Evolutionary conservation across 371 early-diverging fungal species (phyloP).

Genomic region (Circinella umbellata): DNA sequence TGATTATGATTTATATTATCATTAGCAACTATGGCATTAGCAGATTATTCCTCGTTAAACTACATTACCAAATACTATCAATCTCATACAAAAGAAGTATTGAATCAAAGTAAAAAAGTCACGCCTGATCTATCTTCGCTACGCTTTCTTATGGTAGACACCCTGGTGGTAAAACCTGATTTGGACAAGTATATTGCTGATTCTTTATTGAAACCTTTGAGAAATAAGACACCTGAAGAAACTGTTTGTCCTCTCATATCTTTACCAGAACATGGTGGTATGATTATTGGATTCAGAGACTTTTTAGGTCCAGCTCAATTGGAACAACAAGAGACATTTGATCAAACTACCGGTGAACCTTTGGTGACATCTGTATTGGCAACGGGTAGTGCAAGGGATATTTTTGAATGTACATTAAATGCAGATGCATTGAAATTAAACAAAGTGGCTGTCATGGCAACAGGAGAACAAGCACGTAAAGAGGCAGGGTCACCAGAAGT

Average conservation of each 20-base stretch:
- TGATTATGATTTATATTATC: too few relatives aligned
- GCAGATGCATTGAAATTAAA: slow-evolving; percentile 57
- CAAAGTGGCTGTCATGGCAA: slow-evolving; percentile 58
- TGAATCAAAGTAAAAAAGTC: slow-evolving; percentile 62
- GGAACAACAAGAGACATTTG: slow-evolving; percentile 33
- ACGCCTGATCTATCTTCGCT: slow-evolving; percentile 65
- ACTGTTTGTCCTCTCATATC: slow-evolving; percentile 74
- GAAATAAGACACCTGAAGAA: slow-evolving; percentile 52
- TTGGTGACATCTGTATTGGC: slow-evolving; percentile 39
- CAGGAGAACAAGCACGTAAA: slow-evolving; percentile 38
- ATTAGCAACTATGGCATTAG: slow-evolving; percentile 69
- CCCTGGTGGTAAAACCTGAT: slow-evolving; percentile 63
- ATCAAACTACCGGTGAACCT: slow-evolving; percentile 19
- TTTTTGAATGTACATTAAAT: slow-evolving; percentile 62
- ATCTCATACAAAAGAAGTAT: slow-evolving; percentile 54
- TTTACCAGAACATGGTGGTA: slow-evolving; percentile 77
- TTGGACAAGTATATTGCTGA: slow-evolving; percentile 67
- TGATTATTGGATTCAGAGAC: slow-evolving; percentile 67
- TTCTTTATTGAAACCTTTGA: slow-evolving; percentile 65
- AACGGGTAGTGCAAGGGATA: slow-evolving; percentile 51
- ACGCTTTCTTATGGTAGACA: slow-evolving; percentile 74
- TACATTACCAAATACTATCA: slow-evolving; percentile 58
- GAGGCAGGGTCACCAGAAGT: slow-evolving; percentile 19
- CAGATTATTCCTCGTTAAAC: slow-evolving; percentile 72
- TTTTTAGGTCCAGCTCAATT: slow-evolving; percentile 40